These are phyloP conservation scores for Penstemon davidsonii DNA, from an alignment of 257 asterid species.

Conservation along the genomic window DNA sequence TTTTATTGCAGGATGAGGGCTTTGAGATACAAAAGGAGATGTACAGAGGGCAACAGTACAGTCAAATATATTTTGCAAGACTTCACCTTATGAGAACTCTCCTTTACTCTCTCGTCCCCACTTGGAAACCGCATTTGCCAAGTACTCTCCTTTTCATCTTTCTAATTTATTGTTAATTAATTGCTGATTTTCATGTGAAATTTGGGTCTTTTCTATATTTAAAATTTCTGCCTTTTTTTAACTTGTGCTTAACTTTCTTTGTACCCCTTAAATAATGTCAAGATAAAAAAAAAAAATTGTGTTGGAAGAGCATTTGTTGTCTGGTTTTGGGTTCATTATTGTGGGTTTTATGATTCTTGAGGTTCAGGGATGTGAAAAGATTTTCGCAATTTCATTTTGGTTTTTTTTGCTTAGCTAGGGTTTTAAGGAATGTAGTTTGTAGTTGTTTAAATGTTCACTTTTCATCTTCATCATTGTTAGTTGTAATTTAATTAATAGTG, in stretches of 20 bases:
- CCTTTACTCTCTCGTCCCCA: slow-evolving; percentile 78
- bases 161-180: slow-evolving; percentile 3
- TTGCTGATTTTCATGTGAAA: slow-evolving; percentile 24
- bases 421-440: slow-evolving; percentile 7
- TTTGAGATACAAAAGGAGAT: slow-evolving; percentile 72
- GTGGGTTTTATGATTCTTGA: slow-evolving; percentile 1
- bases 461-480: background rate
- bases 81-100: slow-evolving; percentile 90
- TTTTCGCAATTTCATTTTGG: background rate
- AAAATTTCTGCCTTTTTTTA: background rate
- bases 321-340: slow-evolving; percentile 5
- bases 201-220: slow-evolving; percentile 6
- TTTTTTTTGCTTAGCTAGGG: background rate
- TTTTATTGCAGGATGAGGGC: slow-evolving; percentile 55
- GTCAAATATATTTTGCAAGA: slow-evolving; percentile 92
- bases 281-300: background rate
- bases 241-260: background rate
- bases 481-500: background rate
- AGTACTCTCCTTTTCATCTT: slow-evolving; percentile 37
- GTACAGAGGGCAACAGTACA: slow-evolving; percentile 95
- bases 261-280: background rate
- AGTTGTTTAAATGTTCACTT: background rate
- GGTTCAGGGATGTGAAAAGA: slow-evolving; percentile 5
- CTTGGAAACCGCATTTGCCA: slow-evolving; percentile 84
- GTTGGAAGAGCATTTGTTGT: background rate